Percentiles rank a stretch among this genome's conserved stretches.
phyloP scores from a whole-genome alignment of 495 filamentous ascomycete genomes.

The Daldinia childiae region DNA sequence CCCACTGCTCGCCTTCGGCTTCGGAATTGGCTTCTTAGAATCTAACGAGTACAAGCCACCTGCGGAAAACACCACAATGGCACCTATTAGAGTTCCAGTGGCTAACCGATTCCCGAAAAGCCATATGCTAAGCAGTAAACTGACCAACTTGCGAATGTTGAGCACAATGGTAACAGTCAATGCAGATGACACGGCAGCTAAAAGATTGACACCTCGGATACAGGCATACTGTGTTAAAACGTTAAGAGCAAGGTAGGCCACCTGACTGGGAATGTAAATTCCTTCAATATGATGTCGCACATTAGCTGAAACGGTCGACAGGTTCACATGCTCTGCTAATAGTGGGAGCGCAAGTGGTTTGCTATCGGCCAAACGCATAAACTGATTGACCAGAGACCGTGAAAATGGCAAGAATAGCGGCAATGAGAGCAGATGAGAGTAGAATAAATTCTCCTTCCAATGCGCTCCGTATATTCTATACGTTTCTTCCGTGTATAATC shows the following conservation, averaged over 20 bases:
- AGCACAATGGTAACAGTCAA: slow-evolving; percentile 95
- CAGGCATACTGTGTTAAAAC: slow-evolving; percentile 93
- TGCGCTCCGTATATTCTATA: slow-evolving; percentile 86
- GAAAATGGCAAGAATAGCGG: slow-evolving; percentile 70
- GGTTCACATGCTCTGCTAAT: slow-evolving; percentile 44
- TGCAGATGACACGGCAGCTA: slow-evolving; percentile 85
- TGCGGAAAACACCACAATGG: slow-evolving; percentile 84
- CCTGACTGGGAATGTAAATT: slow-evolving; percentile 70
- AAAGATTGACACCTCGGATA: slow-evolving; percentile 91
- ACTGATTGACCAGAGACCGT: slow-evolving; percentile 60
- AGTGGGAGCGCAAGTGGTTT: slow-evolving; percentile 55
- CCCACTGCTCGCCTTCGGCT: slow-evolving; percentile 34
- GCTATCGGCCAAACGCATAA: slow-evolving; percentile 60
- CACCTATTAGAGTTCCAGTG: slow-evolving; percentile 78
- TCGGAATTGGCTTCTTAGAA: slow-evolving; percentile 47
- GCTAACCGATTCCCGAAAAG: slow-evolving; percentile 87
- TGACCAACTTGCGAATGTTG: slow-evolving; percentile 94
- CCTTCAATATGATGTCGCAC: slow-evolving; percentile 47
- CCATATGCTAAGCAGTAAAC: slow-evolving; percentile 87
- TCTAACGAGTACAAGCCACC: slow-evolving; percentile 91
- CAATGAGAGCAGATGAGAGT: slow-evolving; percentile 82
- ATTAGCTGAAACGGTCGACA: slow-evolving; percentile 42
- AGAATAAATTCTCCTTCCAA: slow-evolving; percentile 97
- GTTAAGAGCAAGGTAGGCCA: slow-evolving; percentile 79
- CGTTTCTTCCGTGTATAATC: slow-evolving; percentile 89